phyloP scores from a whole-genome alignment of 108 stramenopile genomes.

The Cyclotella sp. region DNA sequence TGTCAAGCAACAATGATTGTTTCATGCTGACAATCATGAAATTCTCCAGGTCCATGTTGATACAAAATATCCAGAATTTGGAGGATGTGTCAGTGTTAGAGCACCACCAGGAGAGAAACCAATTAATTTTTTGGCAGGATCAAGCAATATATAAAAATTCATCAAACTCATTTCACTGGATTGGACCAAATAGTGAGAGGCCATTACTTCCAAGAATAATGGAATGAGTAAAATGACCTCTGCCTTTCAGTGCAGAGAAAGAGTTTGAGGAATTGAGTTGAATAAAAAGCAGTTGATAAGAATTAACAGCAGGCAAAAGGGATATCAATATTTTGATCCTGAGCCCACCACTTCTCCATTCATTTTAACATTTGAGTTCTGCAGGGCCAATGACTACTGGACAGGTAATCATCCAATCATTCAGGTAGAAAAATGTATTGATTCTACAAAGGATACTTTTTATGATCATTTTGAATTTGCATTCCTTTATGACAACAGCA shows the following conservation, averaged over 20 bases:
- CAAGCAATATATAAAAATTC: not conserved
- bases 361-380: not conserved
- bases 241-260: not conserved
- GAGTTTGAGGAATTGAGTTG: not conserved
- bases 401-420: no score
- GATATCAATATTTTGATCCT: not conserved
- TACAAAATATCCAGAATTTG: not conserved
- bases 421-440: not conserved
- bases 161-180: not conserved
- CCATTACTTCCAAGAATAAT: not conserved
- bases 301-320: not conserved
- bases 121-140: not conserved
- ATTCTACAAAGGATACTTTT: not conserved
- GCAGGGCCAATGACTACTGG: not conserved
- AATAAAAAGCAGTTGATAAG: not conserved
- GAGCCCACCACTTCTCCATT: not conserved
- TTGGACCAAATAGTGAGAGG: no score
- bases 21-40: not conserved
- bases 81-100: not conserved
- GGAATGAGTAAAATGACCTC: not conserved
- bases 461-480: not conserved
- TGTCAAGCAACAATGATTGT: not conserved
- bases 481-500: conserved; percentile 8
- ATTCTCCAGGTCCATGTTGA: not conserved
- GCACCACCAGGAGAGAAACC: not conserved